Percentiles rank a stretch among this genome's conserved stretches.
phyloP scores from a whole-genome alignment of 106 monocot genomes.

The Apostasia ramifera region DNA sequence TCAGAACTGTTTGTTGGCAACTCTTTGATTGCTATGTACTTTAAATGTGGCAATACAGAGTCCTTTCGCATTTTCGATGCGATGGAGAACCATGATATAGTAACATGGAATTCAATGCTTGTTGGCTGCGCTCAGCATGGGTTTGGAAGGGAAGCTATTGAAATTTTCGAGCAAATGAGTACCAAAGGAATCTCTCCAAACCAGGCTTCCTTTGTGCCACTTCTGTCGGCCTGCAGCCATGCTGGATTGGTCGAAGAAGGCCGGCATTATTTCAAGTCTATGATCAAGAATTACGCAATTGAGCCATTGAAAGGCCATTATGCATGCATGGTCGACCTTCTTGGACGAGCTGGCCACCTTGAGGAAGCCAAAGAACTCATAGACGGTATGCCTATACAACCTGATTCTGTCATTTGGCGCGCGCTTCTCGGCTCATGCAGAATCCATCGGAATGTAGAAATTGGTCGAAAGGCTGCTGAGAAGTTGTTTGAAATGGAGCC shows the following conservation, averaged over 20 bases:
- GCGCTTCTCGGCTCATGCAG: conserved; percentile 61
- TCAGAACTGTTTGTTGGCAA: conserved; percentile 38
- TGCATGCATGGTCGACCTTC: conserved; percentile 60
- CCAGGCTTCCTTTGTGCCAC: conserved; percentile 34
- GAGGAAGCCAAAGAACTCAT: conserved; percentile 50
- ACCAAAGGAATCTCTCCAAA: conserved; percentile 34
- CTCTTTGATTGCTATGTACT: conserved; percentile 57
- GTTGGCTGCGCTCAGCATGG: conserved; percentile 46
- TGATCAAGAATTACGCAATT: conserved; percentile 40
- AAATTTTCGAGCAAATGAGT: conserved; percentile 43
- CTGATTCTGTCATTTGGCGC: conserved; percentile 49
- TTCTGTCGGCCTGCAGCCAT: conserved; percentile 59
- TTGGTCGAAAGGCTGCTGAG: conserved; percentile 39
- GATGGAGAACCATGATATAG: conserved; percentile 37
- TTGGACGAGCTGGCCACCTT: conserved; percentile 52
- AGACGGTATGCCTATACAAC: conserved; percentile 50
- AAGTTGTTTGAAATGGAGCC: conserved; percentile 54
- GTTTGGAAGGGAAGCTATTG: conserved; percentile 38
- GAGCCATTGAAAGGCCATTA: conserved; percentile 43
- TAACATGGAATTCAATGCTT: conserved; percentile 53
- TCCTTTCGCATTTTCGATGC: conserved; percentile 36
- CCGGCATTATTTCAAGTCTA: conserved; percentile 36
- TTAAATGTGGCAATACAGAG: conserved; percentile 54
- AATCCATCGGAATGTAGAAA: conserved; percentile 32
- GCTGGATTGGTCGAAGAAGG: conserved; percentile 52